Percentiles rank a stretch among this genome's conserved stretches.
Evolutionary conservation across 768 basidiomycete genomes (phyloP).

Genomic region (Mycena leptocephala): DNA sequence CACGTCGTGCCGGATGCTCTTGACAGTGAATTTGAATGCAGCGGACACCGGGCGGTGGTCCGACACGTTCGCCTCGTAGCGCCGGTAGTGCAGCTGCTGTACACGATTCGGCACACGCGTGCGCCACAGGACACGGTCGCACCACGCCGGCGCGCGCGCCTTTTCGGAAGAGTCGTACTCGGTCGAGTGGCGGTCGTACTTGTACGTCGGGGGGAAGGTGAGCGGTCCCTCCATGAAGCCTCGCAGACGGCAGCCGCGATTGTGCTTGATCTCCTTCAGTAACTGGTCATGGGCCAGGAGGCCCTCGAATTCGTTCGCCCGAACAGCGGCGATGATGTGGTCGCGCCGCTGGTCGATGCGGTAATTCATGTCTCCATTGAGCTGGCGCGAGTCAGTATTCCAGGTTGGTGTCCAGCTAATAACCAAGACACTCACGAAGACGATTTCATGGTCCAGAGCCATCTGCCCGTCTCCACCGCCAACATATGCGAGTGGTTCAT

Average conservation of each 20-base stretch:
- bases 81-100: slow-evolving; percentile 76
- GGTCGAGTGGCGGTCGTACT: slow-evolving; percentile 87
- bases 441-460: slow-evolving; percentile 95
- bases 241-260: slow-evolving; percentile 90
- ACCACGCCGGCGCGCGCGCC: slow-evolving; percentile 94
- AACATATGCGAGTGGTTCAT: slow-evolving; percentile 75
- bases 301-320: slow-evolving; percentile 73
- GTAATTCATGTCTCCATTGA: slow-evolving; percentile 97
- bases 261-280: slow-evolving; percentile 88
- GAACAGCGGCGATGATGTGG: slow-evolving; percentile 79
- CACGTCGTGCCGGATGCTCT: slow-evolving; percentile 74
- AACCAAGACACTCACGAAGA: slow-evolving; percentile 73
- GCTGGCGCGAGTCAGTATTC: slow-evolving; percentile 54
- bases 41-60: slow-evolving; percentile 94
- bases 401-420: not conserved
- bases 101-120: slow-evolving; percentile 72
- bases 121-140: slow-evolving; percentile 93
- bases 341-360: slow-evolving; percentile 96
- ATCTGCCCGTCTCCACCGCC: slow-evolving; percentile 95
- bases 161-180: slow-evolving; percentile 94
- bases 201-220: slow-evolving; percentile 93
- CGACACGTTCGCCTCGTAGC: slow-evolving; percentile 91
- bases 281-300: slow-evolving; percentile 91
- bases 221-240: slow-evolving; percentile 88
- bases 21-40: slow-evolving; percentile 82